Conservation (phyloP, 176 grass and related monocot genomes). For the Raddia guianensis region DNA sequence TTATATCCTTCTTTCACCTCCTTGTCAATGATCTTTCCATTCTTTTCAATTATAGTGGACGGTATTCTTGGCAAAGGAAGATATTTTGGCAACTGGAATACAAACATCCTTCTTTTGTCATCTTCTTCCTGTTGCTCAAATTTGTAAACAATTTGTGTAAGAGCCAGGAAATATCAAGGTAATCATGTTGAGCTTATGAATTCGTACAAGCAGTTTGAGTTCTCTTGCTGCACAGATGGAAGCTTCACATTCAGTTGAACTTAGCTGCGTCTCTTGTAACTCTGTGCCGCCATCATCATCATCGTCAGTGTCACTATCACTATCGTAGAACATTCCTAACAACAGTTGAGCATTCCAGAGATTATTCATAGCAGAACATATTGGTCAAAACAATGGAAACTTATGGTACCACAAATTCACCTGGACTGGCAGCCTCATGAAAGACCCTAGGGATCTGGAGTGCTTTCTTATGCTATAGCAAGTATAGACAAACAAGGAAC, state of each 20-base stretch:
- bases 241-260: conserved; percentile 63
- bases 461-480: conserved; percentile 34
- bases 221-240: conserved; percentile 56
- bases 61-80: conserved; percentile 49
- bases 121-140: conserved; percentile 43
- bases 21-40: conserved; percentile 39
- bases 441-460: conserved; percentile 31
- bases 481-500: background rate
- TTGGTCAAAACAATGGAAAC: background rate
- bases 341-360: conserved; percentile 10
- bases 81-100: conserved; percentile 74
- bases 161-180: background rate
- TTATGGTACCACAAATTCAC: conserved; percentile 25
- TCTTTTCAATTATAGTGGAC: conserved; percentile 41
- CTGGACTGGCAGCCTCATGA: conserved; percentile 25
- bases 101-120: conserved; percentile 55
- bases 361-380: conserved; percentile 18
- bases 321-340: conserved; percentile 18
- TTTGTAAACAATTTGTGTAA: conserved; percentile 13
- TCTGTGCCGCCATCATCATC: background rate
- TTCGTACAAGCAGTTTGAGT: conserved; percentile 60
- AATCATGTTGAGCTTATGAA: conserved; percentile 1
- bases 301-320: background rate
- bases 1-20: conserved; percentile 58
- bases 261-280: conserved; percentile 45